phyloP scores from a whole-genome alignment of 2,329 filamentous ascomycete genomes.

The Podosphaera xanthii region DNA sequence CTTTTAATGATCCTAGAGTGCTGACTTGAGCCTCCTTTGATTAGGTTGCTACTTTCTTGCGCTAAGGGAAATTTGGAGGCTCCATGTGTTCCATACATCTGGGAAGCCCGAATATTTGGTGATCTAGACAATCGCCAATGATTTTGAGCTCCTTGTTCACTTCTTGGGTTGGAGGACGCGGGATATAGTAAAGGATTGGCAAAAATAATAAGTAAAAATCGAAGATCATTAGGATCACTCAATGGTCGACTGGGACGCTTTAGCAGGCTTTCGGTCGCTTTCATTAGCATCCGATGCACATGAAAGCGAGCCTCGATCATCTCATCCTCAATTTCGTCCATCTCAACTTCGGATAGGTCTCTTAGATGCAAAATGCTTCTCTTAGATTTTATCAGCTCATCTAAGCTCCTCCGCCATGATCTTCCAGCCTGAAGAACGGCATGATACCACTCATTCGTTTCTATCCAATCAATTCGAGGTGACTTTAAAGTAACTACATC shows the following conservation, averaged over 20 bases:
- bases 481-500: conserved; percentile 31
- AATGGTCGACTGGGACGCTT: conserved; percentile 56
- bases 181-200: conserved; percentile 55
- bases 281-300: conserved; percentile 46
- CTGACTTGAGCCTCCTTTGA: conserved; percentile 26
- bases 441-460: conserved; percentile 54
- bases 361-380: conserved; percentile 2
- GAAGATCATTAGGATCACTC: conserved; percentile 42
- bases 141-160: conserved; percentile 7
- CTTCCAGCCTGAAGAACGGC: conserved; percentile 42
- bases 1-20: conserved; percentile 74
- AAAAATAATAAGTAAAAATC: conserved; percentile 58
- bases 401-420: conserved; percentile 38
- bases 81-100: not conserved
- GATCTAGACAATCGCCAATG: conserved; percentile 4
- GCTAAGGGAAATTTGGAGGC: not conserved
- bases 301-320: conserved; percentile 42
- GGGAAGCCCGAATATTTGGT: conserved; percentile 8
- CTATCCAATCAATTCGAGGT: conserved; percentile 53
- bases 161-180: conserved; percentile 12
- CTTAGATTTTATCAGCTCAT: conserved; percentile 21
- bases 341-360: conserved; percentile 7
- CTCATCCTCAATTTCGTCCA: conserved; percentile 26
- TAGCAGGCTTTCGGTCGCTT: conserved; percentile 54
- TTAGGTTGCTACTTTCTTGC: conserved; percentile 2